Percentiles rank a stretch among this genome's conserved stretches.
These are phyloP conservation scores for Erythrophleum ivorense DNA, from an alignment of 331 rosid genomes.

Conservation along the genomic window DNA sequence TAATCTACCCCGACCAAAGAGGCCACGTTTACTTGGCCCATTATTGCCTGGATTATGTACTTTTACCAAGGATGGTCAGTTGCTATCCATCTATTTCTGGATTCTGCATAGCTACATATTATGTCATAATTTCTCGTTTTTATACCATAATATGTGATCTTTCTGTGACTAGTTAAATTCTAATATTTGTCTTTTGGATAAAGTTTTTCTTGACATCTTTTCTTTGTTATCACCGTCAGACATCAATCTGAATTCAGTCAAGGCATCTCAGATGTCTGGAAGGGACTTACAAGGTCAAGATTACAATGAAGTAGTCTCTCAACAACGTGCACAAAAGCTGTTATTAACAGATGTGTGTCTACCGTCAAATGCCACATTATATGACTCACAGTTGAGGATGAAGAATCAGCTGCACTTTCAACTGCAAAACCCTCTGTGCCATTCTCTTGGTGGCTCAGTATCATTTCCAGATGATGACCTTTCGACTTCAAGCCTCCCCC, in stretches of 20 bases:
- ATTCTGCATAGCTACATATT: slow-evolving; percentile 26
- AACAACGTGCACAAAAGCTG: slow-evolving; percentile 40
- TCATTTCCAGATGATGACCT: slow-evolving; percentile 41
- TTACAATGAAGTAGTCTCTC: slow-evolving; percentile 32
- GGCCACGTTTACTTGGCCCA: slow-evolving; percentile 36
- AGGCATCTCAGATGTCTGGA: slow-evolving; percentile 34
- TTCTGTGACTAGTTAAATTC: slow-evolving; percentile 24
- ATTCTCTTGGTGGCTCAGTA: slow-evolving; percentile 33
- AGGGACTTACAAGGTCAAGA: slow-evolving; percentile 77
- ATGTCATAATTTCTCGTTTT: slow-evolving; percentile 19
- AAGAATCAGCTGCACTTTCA: slow-evolving; percentile 41
- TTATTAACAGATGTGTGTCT: slow-evolving; percentile 19
- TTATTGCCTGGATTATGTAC: slow-evolving; percentile 32
- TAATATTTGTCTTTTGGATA: not conserved
- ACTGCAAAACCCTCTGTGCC: slow-evolving; percentile 35
- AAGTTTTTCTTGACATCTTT: not conserved
- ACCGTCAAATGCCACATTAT: slow-evolving; percentile 33
- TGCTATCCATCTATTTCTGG: slow-evolving; percentile 26
- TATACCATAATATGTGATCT: slow-evolving; percentile 20
- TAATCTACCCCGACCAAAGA: slow-evolving; percentile 40
- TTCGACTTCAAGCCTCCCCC: slow-evolving; percentile 36
- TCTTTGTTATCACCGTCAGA: slow-evolving; percentile 26
- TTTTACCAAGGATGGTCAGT: slow-evolving; percentile 53
- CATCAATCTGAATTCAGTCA: slow-evolving; percentile 33
- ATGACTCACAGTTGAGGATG: slow-evolving; percentile 27